Evolutionary conservation across 257 asterid species (phyloP).

Genomic region (Scutellaria baicalensis): DNA sequence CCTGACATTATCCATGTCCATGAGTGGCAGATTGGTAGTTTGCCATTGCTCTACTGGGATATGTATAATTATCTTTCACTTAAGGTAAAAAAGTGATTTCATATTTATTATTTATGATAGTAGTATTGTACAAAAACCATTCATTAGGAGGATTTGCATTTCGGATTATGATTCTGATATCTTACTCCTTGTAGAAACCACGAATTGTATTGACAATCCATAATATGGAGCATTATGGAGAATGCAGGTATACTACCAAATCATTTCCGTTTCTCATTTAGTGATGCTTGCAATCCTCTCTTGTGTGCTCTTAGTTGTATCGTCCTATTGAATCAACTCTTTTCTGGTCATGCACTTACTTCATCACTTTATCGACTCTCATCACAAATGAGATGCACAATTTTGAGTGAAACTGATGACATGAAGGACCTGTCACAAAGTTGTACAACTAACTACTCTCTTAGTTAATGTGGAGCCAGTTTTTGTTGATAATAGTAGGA

Average conservation of each 20-base stretch:
- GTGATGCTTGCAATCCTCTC: neutral
- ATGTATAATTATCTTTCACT: conserved; percentile 79
- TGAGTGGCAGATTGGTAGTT: conserved; percentile 83
- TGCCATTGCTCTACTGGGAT: conserved; percentile 89
- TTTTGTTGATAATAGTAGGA: neutral
- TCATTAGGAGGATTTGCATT: neutral
- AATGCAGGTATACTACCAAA: conserved; percentile 57
- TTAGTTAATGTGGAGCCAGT: neutral
- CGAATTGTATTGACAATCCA: conserved; percentile 80
- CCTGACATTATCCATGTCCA: conserved; percentile 85
- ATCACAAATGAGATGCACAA: neutral
- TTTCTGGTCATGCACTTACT: neutral
- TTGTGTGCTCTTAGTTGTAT: neutral
- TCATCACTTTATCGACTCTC: neutral
- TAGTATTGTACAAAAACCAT: neutral
- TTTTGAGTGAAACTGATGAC: neutral
- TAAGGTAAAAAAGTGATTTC: conserved; percentile 33
- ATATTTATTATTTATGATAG: neutral
- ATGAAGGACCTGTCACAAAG: neutral
- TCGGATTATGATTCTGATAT: conserved; percentile 11
- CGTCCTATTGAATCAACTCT: neutral
- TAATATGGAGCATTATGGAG: conserved; percentile 96
- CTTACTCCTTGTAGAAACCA: conserved; percentile 50
- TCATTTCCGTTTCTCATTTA: neutral
- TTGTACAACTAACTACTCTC: neutral